Conservation (phyloP, 2,329 filamentous ascomycete genomes). For the Ascochyta lentis region DNA sequence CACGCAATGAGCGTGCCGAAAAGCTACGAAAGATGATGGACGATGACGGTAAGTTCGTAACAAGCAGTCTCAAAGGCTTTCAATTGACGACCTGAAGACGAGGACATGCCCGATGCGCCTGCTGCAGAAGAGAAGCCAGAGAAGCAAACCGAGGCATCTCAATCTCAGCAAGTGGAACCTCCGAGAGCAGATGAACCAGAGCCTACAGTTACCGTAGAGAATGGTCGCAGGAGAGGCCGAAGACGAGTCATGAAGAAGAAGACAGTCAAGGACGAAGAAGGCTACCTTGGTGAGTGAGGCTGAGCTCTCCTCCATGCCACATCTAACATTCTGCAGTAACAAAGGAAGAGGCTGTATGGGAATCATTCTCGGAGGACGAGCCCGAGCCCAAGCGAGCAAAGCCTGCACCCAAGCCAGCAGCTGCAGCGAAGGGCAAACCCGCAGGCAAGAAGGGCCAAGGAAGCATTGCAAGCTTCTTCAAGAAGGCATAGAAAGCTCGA, state of each 20-base stretch:
- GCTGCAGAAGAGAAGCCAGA: conserved; percentile 44
- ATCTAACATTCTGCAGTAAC: conserved; percentile 68
- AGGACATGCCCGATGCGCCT: conserved; percentile 65
- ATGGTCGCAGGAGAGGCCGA: conserved; percentile 75
- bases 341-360: conserved; percentile 83
- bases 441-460: conserved; percentile 66
- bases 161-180: conserved; percentile 25
- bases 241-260: conserved; percentile 87
- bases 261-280: conserved; percentile 84
- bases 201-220: conserved; percentile 57
- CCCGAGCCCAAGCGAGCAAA: conserved; percentile 65
- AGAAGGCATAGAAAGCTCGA: conserved; percentile 65
- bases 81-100: conserved; percentile 49
- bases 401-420: conserved; percentile 39
- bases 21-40: conserved; percentile 79
- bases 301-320: not conserved
- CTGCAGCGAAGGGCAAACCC: conserved; percentile 62
- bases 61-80: not conserved
- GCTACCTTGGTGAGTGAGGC: conserved; percentile 76
- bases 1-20: conserved; percentile 69
- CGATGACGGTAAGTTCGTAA: conserved; percentile 58
- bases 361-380: conserved; percentile 93
- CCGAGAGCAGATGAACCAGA: conserved; percentile 34
- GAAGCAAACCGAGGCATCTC: conserved; percentile 46
- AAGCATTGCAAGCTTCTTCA: conserved; percentile 91